Percentiles rank a stretch among this genome's conserved stretches.
phyloP scores from a whole-genome alignment of 179 eudicot species.

The Dionaea muscipula region DNA sequence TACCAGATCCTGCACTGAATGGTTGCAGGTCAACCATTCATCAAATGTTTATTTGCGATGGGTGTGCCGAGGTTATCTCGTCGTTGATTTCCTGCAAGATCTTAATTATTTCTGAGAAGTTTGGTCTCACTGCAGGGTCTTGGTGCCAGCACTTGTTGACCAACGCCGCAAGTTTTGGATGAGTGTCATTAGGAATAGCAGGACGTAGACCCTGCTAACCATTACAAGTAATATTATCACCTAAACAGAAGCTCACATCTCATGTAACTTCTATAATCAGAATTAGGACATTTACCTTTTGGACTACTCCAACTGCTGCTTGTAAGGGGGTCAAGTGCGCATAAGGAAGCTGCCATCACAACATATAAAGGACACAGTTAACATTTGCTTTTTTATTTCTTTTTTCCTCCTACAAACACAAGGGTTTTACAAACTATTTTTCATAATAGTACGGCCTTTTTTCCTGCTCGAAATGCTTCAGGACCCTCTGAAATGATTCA shows the following conservation, averaged over 20 bases:
- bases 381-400: no score
- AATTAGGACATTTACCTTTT: conserved; percentile 30
- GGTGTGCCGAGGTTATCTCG: no score
- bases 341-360: conserved; percentile 50
- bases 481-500: no score
- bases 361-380: conserved; percentile 11
- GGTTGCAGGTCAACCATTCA: no score
- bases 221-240: not conserved
- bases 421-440: no score
- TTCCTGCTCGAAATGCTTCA: no score
- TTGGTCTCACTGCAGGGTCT: conserved; percentile 53
- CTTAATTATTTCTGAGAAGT: conserved; percentile 43
- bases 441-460: no score
- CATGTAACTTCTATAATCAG: not conserved
- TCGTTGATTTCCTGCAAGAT: conserved; percentile 27
- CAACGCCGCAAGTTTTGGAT: conserved; percentile 45
- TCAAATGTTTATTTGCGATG: no score
- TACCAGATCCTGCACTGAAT: no score
- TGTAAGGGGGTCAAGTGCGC: conserved; percentile 54
- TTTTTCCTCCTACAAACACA: no score
- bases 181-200: conserved; percentile 44
- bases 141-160: conserved; percentile 66
- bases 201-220: conserved; percentile 51
- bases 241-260: not conserved
- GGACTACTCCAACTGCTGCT: conserved; percentile 78